Conservation (phyloP, 129 eudicot species). For the Oenanthe sinensis region DNA sequence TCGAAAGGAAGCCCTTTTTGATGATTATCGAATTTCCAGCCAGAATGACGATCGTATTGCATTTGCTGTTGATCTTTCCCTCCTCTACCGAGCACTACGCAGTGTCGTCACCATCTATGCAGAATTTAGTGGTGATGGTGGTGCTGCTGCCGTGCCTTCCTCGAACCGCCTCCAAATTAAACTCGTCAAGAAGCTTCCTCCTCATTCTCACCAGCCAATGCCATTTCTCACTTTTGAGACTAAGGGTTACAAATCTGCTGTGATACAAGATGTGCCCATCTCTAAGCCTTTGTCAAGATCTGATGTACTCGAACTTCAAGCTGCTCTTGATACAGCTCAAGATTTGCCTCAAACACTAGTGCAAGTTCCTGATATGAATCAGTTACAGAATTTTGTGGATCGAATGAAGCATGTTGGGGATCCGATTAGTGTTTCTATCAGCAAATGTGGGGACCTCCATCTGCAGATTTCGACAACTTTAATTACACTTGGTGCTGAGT, state of each 20-base stretch:
- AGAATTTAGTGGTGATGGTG: conserved; percentile 28
- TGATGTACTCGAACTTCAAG: conserved; percentile 65
- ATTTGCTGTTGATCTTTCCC: conserved; percentile 82
- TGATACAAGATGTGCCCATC: conserved; percentile 86
- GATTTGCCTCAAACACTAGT: conserved; percentile 68
- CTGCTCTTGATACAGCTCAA: conserved; percentile 65
- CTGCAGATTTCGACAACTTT: conserved; percentile 66
- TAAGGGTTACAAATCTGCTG: conserved; percentile 74
- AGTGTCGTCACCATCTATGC: conserved; percentile 53
- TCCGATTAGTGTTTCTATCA: conserved; percentile 53
- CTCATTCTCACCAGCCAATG: conserved; percentile 56
- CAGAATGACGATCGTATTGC: conserved; percentile 78
- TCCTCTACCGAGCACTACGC: conserved; percentile 88
- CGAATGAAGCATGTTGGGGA: conserved; percentile 95
- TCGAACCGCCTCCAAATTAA: conserved; percentile 62
- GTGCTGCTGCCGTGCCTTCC: conserved; percentile 30
- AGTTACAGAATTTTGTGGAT: conserved; percentile 60
- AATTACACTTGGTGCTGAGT: conserved; percentile 81
- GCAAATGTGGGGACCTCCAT: conserved; percentile 66
- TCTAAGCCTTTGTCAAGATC: conserved; percentile 83
- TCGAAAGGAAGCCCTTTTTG: conserved; percentile 59
- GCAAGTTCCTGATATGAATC: conserved; percentile 62
- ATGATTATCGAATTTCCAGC: conserved; percentile 84
- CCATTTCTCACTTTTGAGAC: conserved; percentile 86
- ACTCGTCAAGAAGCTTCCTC: conserved; percentile 72